Conservation (phyloP, 768 basidiomycete species). For the Pisolithus sp. region DNA sequence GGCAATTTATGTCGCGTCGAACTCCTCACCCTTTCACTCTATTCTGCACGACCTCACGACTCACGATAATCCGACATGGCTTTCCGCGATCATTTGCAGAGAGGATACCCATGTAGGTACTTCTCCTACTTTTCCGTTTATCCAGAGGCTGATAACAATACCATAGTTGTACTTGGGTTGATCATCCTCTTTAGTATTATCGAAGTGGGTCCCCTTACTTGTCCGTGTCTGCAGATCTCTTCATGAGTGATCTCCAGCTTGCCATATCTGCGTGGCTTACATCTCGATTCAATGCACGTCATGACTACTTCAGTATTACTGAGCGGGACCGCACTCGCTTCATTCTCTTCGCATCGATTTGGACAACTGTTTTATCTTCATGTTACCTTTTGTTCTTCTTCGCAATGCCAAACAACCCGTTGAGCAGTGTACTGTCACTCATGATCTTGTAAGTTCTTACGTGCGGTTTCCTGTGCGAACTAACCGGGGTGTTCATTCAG, state of each 20-base stretch:
- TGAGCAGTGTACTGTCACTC: constrained; percentile 62
- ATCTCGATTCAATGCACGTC: constrained; percentile 49
- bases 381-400: constrained; percentile 53
- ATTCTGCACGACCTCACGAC: constrained; percentile 20
- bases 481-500: constrained; percentile 30
- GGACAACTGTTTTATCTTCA: constrained; percentile 56
- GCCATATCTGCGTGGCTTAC: constrained; percentile 69
- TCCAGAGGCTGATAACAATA: background rate
- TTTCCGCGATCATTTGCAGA: constrained; percentile 36
- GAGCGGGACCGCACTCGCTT: constrained; percentile 62
- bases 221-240: background rate
- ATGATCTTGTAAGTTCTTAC: constrained; percentile 46
- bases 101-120: constrained; percentile 51
- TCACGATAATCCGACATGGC: constrained; percentile 26
- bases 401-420: constrained; percentile 37
- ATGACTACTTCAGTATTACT: constrained; percentile 41
- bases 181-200: constrained; percentile 55
- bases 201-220: constrained; percentile 38
- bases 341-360: constrained; percentile 63
- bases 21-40: constrained; percentile 11
- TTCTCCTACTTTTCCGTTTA: background rate
- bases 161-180: constrained; percentile 49
- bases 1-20: background rate
- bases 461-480: background rate
- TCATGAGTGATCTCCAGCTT: constrained; percentile 35